These are phyloP conservation scores for Candida pseudofarinosa DNA, from an alignment of 805 yeast species.

Conservation along the genomic window DNA sequence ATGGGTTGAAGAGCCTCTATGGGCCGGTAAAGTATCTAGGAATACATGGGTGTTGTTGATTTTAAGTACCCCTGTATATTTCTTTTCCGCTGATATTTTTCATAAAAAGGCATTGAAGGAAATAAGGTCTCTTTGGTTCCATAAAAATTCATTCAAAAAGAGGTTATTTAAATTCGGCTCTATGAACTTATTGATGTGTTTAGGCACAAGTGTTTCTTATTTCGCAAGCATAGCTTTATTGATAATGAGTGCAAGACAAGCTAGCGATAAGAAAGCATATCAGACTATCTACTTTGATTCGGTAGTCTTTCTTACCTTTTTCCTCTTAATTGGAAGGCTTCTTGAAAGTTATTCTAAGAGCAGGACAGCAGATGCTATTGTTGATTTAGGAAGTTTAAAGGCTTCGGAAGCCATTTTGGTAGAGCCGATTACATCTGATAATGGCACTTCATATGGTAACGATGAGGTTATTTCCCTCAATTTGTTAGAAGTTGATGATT, in stretches of 20 bases:
- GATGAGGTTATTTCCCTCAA: slow-evolving; percentile 38
- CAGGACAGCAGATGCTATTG: slow-evolving; percentile 63
- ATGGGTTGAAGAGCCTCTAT: slow-evolving; percentile 59
- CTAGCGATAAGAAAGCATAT: slow-evolving; percentile 33
- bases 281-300: slow-evolving; percentile 74
- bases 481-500: slow-evolving; percentile 50
- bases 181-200: slow-evolving; percentile 67
- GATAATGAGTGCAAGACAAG: slow-evolving; percentile 37
- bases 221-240: slow-evolving; percentile 61
- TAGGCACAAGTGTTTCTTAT: slow-evolving; percentile 73
- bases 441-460: slow-evolving; percentile 12
- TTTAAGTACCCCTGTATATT: slow-evolving; percentile 68
- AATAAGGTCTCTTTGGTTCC: slow-evolving; percentile 52
- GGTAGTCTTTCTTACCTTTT: slow-evolving; percentile 70
- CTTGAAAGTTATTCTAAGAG: slow-evolving; percentile 64
- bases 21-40: slow-evolving; percentile 60
- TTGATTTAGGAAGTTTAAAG: slow-evolving; percentile 49
- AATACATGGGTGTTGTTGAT: slow-evolving; percentile 63
- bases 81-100: slow-evolving; percentile 70
- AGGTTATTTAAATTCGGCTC: slow-evolving; percentile 70
- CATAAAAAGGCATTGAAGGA: slow-evolving; percentile 65
- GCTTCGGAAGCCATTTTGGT: slow-evolving; percentile 46
- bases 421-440: slow-evolving; percentile 10
- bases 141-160: slow-evolving; percentile 50
- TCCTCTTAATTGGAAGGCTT: slow-evolving; percentile 65